Percentiles rank a stretch among this genome's conserved stretches.
Conservation (phyloP, 495 filamentous ascomycete species). For the Aspergillus hancockii region DNA sequence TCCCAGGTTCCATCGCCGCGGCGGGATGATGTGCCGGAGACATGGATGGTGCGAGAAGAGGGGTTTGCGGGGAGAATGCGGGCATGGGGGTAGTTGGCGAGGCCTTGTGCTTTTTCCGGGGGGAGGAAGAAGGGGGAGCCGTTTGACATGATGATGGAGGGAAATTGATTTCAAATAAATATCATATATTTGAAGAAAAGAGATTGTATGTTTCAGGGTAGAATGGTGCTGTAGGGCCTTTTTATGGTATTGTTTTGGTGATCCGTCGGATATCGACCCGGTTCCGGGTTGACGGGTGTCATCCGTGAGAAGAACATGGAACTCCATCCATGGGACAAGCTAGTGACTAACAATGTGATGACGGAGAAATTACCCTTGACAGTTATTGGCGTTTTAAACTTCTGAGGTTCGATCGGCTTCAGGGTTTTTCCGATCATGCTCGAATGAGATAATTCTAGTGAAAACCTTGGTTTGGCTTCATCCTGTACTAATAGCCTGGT, state of each 20-base stretch:
- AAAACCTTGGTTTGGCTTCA: neutral
- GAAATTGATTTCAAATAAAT: too few species aligned
- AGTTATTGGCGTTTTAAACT: neutral
- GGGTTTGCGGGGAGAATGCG: constrained; percentile 24
- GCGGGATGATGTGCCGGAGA: constrained; percentile 32
- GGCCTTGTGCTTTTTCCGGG: constrained; percentile 29
- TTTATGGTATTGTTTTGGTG: too few species aligned
- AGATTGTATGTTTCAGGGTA: too few species aligned
- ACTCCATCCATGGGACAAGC: neutral
- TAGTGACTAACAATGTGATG: neutral
- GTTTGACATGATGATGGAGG: constrained; percentile 22
- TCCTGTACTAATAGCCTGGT: too few species aligned
- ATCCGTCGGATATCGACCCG: neutral
- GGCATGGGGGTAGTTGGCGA: constrained; percentile 35
- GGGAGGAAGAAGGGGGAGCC: constrained; percentile 31
- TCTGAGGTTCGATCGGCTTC: neutral
- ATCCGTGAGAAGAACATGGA: neutral
- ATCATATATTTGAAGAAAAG: too few species aligned
- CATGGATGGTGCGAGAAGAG: constrained; percentile 29
- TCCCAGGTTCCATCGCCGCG: constrained; percentile 28
- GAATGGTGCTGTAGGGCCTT: too few species aligned
- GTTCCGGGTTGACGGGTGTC: neutral
- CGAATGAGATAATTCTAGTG: neutral
- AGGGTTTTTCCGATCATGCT: neutral
- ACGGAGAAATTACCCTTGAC: neutral